These are phyloP conservation scores for Beauveria australis DNA, from an alignment of 2,329 filamentous ascomycete genomes.

Conservation along the genomic window DNA sequence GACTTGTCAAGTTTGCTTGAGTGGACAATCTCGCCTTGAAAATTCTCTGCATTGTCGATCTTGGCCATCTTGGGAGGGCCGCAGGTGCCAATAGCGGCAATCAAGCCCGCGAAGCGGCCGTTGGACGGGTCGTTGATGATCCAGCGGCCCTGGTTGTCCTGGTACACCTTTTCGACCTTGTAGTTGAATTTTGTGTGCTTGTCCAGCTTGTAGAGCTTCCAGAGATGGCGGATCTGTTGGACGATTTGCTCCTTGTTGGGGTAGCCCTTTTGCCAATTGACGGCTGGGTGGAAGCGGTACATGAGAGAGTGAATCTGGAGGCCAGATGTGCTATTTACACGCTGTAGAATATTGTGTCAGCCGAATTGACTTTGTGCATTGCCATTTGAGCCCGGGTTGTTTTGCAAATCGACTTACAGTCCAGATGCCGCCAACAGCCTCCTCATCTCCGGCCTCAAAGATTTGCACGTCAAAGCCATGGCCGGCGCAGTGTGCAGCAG, in stretches of 20 bases:
- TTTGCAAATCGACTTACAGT: conserved; percentile 44
- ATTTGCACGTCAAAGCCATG: conserved; percentile 77
- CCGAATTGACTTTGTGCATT: neutral
- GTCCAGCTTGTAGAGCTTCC: conserved; percentile 67
- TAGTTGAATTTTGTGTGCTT: conserved; percentile 64
- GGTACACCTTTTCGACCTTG: conserved; percentile 59
- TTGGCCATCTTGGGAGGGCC: conserved; percentile 67
- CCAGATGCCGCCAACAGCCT: conserved; percentile 72
- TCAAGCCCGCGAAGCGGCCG: conserved; percentile 69
- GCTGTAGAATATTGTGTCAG: conserved; percentile 29
- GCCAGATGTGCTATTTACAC: conserved; percentile 73
- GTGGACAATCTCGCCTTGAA: conserved; percentile 65
- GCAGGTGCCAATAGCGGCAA: conserved; percentile 73
- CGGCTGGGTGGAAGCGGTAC: conserved; percentile 80
- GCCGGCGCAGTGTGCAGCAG: conserved; percentile 74
- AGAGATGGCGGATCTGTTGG: conserved; percentile 60
- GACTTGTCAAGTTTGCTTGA: conserved; percentile 63
- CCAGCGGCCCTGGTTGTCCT: conserved; percentile 63
- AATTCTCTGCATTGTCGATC: conserved; percentile 62
- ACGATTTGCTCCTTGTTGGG: conserved; percentile 70
- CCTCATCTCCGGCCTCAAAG: conserved; percentile 62
- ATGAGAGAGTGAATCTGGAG: conserved; percentile 80
- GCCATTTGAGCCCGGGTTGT: neutral
- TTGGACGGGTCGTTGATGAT: conserved; percentile 64
- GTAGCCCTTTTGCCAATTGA: conserved; percentile 69